Base-by-base conservation (phyloP, 495 filamentous ascomycete genomes). In the Neurospora sp. region DNA sequence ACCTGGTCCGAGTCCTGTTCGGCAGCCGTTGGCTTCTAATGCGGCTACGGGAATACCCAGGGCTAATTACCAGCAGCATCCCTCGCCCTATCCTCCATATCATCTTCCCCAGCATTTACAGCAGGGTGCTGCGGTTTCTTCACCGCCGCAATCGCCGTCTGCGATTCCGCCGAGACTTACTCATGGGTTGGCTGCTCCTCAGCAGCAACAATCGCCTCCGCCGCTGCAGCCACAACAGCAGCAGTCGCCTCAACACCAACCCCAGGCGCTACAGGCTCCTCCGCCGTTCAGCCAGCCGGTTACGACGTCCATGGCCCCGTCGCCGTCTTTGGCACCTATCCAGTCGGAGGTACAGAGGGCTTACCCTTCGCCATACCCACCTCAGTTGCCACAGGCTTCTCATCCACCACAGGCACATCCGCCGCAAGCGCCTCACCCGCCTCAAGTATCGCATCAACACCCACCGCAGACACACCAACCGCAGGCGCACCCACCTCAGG, bases 321-420 rank as follows among this genome's bases (percentile, higher is more conserved):
- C 78, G 4, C 75, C 73, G 11, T 27, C 71, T 35, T 60, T 60
- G n/a, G 40, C 42, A 1, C 40, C 70, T 42, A 23, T 27, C 3
- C 71, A 74, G 20, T 79, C 81, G 46, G 77, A 79, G 31, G 74
- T 76, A 38, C 76, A 77, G 6, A 78, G 76, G 66, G 73, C 40
- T 1, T 85, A 84, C 70, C 83, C 73, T 73, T 84, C 84, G n/a
- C 80, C 82, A 16, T 82, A 84, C 60, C 54, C 54, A 66, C 27
- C 54, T 35, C 54, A 66, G 54, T 6, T 66, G 27, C 54, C 54
- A 35, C 54, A 66, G 14, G 1, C 12, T 66, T 31, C 54, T 66
- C 54, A 66, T 66, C 27, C 54, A 66, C 54, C 54, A 66, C 85
- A 82, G 42, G 82, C 83, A 41, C 77, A 84, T 11, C 78, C 76